Evolutionary conservation across 1,284 basidiomycete genomes (phyloP), one percentile per base, ranked within the genome.

Genomic region (Ceratobasidium sp.): DNA sequence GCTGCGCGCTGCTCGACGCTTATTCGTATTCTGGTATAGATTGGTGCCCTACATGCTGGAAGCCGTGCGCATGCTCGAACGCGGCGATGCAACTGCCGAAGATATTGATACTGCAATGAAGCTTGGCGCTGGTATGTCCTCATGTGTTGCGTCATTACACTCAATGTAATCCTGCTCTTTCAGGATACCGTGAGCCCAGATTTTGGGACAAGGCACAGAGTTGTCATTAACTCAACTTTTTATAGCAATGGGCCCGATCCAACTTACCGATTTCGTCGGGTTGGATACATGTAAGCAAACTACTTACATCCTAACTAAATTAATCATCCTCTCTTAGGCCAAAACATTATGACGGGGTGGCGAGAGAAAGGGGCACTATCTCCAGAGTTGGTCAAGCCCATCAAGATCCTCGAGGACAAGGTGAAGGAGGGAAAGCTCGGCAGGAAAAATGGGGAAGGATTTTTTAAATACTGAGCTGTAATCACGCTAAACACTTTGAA

Each of bases 71-170:
- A 88, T 90, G 85, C 84, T 89, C 27, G 89, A 90, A 82, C 85
- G 89, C 44, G 88, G 88, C 18, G 89, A 90, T 73, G 89, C 89
- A 0, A 86, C 87, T 10, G 83, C 87, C 16, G 85, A 88, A 82
- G 89, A 90, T 82, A 86, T 90, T 77, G 89, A 90, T 82, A 86
- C 84, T 14, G 89, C 89, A 50, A 90, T 90, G 89, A 88, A 89
- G 83, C 85, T 90, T 35, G 89, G 89, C 41, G 88, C 88, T 18
- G 89, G 89, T 82, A n/a, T 30, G 55, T 73, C 14, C 4, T 10
- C 33, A 54, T 23, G 14, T 48, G 18, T 68, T 23, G 23, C 16
- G n/a, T 38, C 7, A 7, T 4, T 18, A 8, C 5, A 5, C 30
- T 23, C 6, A 38, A 55, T 62, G 12, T 67, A 38, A 54, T 18